Percentiles rank a stretch among this genome's conserved stretches.
These are phyloP conservation scores for Metschnikowia borealis DNA, from an alignment of 805 yeast species.

Conservation along the genomic window DNA sequence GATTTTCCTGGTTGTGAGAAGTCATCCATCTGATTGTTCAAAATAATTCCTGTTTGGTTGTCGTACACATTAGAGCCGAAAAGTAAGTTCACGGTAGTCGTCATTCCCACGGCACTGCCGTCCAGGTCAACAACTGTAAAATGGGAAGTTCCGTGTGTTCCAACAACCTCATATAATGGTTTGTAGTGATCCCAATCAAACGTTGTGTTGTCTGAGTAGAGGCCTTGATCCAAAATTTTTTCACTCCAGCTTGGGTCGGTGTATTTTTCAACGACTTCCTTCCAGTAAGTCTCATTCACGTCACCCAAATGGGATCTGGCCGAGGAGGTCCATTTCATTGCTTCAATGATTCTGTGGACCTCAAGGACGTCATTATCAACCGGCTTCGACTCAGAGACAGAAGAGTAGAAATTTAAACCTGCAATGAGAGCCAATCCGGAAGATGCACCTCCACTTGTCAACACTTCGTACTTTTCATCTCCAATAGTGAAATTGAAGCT, in stretches of 20 bases:
- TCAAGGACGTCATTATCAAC: constrained; percentile 22
- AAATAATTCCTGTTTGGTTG: constrained; percentile 71
- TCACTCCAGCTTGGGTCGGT: constrained; percentile 56
- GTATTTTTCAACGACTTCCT: constrained; percentile 37
- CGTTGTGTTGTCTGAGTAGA: constrained; percentile 56
- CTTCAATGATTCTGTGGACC: constrained; percentile 69
- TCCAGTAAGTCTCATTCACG: constrained; percentile 27
- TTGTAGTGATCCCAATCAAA: constrained; percentile 67
- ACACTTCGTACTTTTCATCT: constrained; percentile 21
- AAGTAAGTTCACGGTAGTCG: constrained; percentile 79
- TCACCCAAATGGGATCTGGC: constrained; percentile 88
- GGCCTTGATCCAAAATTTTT: constrained; percentile 34
- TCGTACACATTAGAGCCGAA: constrained; percentile 87
- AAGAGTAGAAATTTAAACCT: constrained; percentile 60
- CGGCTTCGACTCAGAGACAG: constrained; percentile 26
- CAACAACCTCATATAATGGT: constrained; percentile 72
- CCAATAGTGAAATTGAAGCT: constrained; percentile 17
- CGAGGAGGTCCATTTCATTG: constrained; percentile 92
- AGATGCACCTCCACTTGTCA: constrained; percentile 65
- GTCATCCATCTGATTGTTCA: constrained; percentile 94
- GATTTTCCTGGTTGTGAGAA: constrained; percentile 67
- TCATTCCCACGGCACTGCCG: constrained; percentile 79
- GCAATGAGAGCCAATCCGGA: constrained; percentile 79
- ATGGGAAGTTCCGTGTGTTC: constrained; percentile 91
- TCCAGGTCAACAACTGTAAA: constrained; percentile 71